Conservation (phyloP, 164 flowering plant genomes). For the Platanus orientalis region DNA sequence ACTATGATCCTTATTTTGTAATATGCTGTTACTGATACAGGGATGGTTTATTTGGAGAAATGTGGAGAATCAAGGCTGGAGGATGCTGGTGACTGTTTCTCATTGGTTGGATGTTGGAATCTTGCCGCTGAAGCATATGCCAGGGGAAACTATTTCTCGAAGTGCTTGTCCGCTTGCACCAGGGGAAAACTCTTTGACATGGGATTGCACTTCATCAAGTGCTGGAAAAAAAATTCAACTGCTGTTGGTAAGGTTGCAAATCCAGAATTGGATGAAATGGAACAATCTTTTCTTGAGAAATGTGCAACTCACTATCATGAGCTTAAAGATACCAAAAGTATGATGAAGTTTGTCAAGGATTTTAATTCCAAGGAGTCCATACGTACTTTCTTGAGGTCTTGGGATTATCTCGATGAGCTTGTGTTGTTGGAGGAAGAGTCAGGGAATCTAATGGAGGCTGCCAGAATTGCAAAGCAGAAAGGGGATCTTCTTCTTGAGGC, state of each 20-base stretch:
- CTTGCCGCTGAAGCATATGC: constrained; percentile 52
- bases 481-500: constrained; percentile 47
- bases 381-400: constrained; percentile 18
- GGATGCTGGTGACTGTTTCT: constrained; percentile 54
- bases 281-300: constrained; percentile 33
- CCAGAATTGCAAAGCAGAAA: constrained; percentile 36
- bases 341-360: constrained; percentile 29
- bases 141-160: constrained; percentile 27
- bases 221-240: constrained; percentile 38
- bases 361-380: constrained; percentile 21
- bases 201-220: constrained; percentile 41
- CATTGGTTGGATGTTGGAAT: constrained; percentile 30
- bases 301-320: constrained; percentile 19
- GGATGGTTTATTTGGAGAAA: constrained; percentile 35
- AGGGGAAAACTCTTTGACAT: constrained; percentile 37
- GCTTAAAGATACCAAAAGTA: constrained; percentile 13
- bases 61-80: constrained; percentile 39
- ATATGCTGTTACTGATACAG: constrained; percentile 20
- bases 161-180: constrained; percentile 41
- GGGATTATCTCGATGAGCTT: constrained; percentile 46
- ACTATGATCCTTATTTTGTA: no score
- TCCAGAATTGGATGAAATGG: constrained; percentile 25
- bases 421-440: constrained; percentile 42
- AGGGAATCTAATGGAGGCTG: constrained; percentile 53
- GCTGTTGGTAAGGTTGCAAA: constrained; percentile 1